phyloP scores from a whole-genome alignment of 23 red algal genomes.

The Pyropia haitanensis region DNA sequence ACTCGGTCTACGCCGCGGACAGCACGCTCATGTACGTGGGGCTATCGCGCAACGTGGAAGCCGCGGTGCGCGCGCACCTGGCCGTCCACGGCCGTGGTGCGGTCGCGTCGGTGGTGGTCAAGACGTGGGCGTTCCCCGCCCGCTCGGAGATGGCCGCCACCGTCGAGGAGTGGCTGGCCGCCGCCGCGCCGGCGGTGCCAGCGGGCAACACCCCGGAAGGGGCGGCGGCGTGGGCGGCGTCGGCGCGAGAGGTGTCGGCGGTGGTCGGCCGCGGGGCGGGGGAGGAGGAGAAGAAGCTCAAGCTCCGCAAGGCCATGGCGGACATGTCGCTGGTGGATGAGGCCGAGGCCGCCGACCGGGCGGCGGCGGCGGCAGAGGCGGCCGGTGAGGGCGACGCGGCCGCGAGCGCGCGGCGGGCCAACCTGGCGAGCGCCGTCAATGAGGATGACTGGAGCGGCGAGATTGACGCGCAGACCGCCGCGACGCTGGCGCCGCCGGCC shows the following conservation, averaged over 20 bases:
- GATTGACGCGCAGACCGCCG: slow-evolving; percentile 12
- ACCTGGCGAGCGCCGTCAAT: slow-evolving; percentile 7
- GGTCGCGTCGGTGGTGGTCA: slow-evolving; percentile 28
- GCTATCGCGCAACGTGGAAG: slow-evolving; percentile 47
- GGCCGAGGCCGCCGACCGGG: background rate
- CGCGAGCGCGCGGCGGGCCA: background rate
- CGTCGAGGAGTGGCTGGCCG: slow-evolving; percentile 53
- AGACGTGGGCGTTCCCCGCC: slow-evolving; percentile 55
- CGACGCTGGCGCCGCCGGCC: background rate
- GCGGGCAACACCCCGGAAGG: slow-evolving; percentile 8
- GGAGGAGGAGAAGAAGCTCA: slow-evolving; percentile 31
- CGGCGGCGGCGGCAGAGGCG: background rate
- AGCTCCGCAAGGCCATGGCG: slow-evolving; percentile 33
- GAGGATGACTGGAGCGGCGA: slow-evolving; percentile 47
- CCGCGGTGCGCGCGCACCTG: slow-evolving; percentile 25
- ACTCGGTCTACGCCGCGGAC: slow-evolving; percentile 44
- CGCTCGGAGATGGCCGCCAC: slow-evolving; percentile 52
- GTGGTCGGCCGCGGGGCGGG: background rate
- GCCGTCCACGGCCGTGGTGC: slow-evolving; percentile 7
- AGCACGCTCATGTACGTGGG: slow-evolving; percentile 42
- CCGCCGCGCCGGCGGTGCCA: slow-evolving; percentile 3
- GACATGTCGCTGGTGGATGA: slow-evolving; percentile 20
- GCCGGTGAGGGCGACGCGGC: background rate
- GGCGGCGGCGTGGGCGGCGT: slow-evolving; percentile 2
- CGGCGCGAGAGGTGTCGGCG: background rate